These are phyloP conservation scores for Brassica rapa DNA, from an alignment of 345 rosid genomes.

Conservation along the genomic window DNA sequence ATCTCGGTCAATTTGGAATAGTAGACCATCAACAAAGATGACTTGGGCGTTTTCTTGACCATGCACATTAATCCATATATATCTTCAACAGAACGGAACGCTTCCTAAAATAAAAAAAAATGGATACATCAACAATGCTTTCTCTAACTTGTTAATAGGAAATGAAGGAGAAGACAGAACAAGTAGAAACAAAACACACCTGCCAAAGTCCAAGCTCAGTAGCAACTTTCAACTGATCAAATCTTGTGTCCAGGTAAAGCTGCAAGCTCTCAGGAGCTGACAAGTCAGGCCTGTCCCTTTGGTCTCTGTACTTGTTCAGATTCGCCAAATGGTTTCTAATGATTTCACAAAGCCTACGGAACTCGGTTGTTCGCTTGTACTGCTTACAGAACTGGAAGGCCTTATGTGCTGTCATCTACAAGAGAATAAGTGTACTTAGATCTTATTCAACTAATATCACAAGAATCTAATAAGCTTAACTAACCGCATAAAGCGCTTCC, in stretches of 20 bases:
- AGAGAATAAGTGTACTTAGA: background rate
- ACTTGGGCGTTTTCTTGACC: slow-evolving; percentile 95
- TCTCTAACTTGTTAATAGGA: no score
- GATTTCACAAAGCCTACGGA: slow-evolving; percentile 94
- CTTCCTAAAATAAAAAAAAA: slow-evolving; percentile 66
- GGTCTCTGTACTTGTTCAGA: slow-evolving; percentile 94
- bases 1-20: slow-evolving; percentile 94
- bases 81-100: slow-evolving; percentile 94
- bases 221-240: slow-evolving; percentile 96
- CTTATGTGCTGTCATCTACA: slow-evolving; percentile 97
- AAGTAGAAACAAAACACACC: slow-evolving; percentile 48
- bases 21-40: slow-evolving; percentile 89
- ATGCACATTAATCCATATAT: slow-evolving; percentile 92
- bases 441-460: background rate
- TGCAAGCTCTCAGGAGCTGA: slow-evolving; percentile 95
- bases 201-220: slow-evolving; percentile 96
- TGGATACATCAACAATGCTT: slow-evolving; percentile 42
- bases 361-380: slow-evolving; percentile 90
- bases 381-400: slow-evolving; percentile 99
- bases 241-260: slow-evolving; percentile 89
- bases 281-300: slow-evolving; percentile 97
- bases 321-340: slow-evolving; percentile 90
- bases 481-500: slow-evolving; percentile 94
- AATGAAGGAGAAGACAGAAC: background rate
- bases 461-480: slow-evolving; percentile 19